Conservation (phyloP, 768 basidiomycete species). For the Glaciozyma antarctica region DNA sequence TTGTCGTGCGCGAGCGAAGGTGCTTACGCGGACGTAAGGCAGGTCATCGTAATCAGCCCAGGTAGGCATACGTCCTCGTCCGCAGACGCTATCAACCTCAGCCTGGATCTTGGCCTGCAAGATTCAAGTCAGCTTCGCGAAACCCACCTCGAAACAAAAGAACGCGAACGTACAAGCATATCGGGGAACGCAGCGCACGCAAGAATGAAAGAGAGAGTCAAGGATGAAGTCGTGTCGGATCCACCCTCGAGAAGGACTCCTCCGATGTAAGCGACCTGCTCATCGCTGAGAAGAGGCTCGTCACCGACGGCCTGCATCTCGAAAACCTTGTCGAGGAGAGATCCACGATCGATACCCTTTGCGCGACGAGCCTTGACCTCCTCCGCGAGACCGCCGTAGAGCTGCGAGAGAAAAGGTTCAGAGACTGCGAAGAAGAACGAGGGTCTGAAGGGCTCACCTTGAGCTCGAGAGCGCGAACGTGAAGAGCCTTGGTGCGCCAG, state of each 20-base stretch:
- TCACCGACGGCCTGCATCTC: not conserved
- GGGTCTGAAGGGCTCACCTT: constrained; percentile 6
- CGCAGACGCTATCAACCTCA: constrained; percentile 21
- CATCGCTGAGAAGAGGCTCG: constrained; percentile 11
- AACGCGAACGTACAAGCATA: constrained; percentile 8
- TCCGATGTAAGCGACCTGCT: constrained; percentile 25
- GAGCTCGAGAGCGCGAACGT: constrained; percentile 16
- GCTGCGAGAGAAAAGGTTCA: not conserved
- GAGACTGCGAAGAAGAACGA: not conserved
- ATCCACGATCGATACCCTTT: constrained; percentile 3
- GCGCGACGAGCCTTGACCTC: constrained; percentile 13
- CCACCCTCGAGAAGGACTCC: constrained; percentile 25
- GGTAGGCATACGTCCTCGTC: constrained; percentile 13
- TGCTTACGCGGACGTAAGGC: constrained; percentile 4
- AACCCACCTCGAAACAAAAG: not conserved
- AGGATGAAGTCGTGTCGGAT: constrained; percentile 17
- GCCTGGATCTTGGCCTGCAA: constrained; percentile 14
- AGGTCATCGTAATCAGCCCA: constrained; percentile 19
- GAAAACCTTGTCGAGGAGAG: constrained; percentile 10
- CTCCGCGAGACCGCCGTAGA: constrained; percentile 6
- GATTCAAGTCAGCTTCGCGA: not conserved
- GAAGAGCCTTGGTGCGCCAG: constrained; percentile 19
- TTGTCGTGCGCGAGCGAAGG: too few species aligned
- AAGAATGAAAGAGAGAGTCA: constrained; percentile 1
- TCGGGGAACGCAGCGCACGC: constrained; percentile 5